These are phyloP conservation scores for Fennellomyces sp. DNA, from an alignment of 371 early-diverging fungal species.

Conservation along the genomic window DNA sequence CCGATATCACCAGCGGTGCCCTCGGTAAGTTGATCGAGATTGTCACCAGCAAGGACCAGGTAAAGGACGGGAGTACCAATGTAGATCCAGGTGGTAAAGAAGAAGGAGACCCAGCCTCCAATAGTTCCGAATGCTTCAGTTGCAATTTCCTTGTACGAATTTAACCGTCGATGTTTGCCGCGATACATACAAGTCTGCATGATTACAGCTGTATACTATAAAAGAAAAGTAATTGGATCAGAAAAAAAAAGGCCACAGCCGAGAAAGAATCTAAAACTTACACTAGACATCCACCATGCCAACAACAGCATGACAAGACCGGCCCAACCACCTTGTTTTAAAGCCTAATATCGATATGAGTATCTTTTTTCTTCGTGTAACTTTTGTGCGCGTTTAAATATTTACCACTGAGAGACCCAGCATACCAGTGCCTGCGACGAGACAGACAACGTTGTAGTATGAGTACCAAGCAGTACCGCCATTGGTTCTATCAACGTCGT, in stretches of 20 bases:
- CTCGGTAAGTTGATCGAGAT: slow-evolving; percentile 50
- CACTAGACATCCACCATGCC: slow-evolving; percentile 70
- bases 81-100: slow-evolving; percentile 63
- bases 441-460: slow-evolving; percentile 74
- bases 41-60: slow-evolving; percentile 55
- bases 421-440: slow-evolving; percentile 86
- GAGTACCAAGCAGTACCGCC: slow-evolving; percentile 22
- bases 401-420: slow-evolving; percentile 59
- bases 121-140: slow-evolving; percentile 34
- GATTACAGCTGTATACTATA: slow-evolving; percentile 46
- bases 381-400: neutral
- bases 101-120: slow-evolving; percentile 47
- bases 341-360: slow-evolving; percentile 47
- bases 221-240: slow-evolving; percentile 34
- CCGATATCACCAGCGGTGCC: slow-evolving; percentile 44
- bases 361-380: neutral
- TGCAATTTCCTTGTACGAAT: slow-evolving; percentile 39
- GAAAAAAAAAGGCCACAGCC: too few relatives aligned
- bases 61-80: slow-evolving; percentile 59
- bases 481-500: neutral
- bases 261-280: neutral
- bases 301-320: slow-evolving; percentile 71
- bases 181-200: slow-evolving; percentile 38
- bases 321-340: slow-evolving; percentile 83
- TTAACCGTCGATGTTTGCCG: slow-evolving; percentile 35